Evolutionary conservation across 73 alveolate genomes (phyloP).

Genomic region (Paramecium octaurelia): DNA sequence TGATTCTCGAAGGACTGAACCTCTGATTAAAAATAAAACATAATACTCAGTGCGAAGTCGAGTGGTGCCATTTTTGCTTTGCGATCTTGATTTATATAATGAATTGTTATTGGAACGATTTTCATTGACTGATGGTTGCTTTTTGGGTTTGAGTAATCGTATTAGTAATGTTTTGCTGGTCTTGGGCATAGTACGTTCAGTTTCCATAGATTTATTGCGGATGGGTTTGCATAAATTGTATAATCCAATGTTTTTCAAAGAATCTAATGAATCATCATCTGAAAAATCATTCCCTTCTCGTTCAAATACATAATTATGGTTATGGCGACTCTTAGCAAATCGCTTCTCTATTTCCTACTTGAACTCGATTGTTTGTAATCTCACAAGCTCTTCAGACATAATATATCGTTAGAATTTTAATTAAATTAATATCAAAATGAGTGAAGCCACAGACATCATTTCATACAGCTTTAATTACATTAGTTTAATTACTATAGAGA

Average conservation of each 20-base stretch:
- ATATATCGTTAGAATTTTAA: neutral
- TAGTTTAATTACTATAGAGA: neutral
- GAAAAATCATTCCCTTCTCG: neutral
- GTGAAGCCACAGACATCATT: neutral
- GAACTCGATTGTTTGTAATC: conserved; percentile 3
- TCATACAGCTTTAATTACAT: too few species aligned
- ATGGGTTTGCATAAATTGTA: neutral
- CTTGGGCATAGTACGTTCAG: neutral
- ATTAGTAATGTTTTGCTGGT: neutral
- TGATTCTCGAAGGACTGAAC: conserved; percentile 20
- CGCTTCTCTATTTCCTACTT: neutral
- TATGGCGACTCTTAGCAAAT: neutral
- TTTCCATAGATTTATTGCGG: neutral
- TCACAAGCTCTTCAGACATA: conserved; percentile 5
- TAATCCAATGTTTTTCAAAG: neutral
- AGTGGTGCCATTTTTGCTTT: neutral
- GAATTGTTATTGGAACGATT: neutral
- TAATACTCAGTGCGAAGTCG: conserved; percentile 28
- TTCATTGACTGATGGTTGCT: neutral
- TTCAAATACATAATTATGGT: neutral
- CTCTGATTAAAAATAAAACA: conserved; percentile 10
- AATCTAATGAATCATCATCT: conserved; percentile 35
- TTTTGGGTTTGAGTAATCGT: neutral
- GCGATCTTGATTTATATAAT: neutral
- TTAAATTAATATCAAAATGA: neutral